Conservation (phyloP, 495 filamentous ascomycete species). For the Aspergillus heteromorphus region DNA sequence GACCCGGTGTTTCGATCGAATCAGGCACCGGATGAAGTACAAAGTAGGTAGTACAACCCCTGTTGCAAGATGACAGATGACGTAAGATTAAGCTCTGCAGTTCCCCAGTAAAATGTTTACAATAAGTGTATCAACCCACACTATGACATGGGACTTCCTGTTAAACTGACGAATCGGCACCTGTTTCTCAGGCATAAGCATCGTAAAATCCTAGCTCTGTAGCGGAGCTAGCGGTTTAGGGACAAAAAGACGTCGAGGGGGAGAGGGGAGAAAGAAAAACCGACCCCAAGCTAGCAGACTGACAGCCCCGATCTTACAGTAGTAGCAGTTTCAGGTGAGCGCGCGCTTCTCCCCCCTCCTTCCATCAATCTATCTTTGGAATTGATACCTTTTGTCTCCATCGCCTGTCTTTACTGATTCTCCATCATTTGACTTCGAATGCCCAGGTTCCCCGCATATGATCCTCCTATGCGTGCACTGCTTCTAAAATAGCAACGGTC, state of each 20-base stretch:
- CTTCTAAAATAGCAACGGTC: not conserved
- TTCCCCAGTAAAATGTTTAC: not conserved
- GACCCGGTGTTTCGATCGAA: constrained; percentile 64
- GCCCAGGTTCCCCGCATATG: not conserved
- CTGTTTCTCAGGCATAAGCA: not conserved
- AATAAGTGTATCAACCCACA: not conserved
- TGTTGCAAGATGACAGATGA: not conserved
- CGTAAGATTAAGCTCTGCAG: not conserved
- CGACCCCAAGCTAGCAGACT: not conserved
- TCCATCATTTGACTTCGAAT: not conserved
- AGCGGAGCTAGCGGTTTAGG: too few species aligned
- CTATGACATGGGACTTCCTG: not conserved
- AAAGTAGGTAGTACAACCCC: not conserved
- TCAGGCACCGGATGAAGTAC: constrained; percentile 54
- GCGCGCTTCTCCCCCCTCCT: not conserved
- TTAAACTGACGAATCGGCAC: not conserved
- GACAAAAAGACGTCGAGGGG: not conserved
- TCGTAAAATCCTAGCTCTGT: not conserved
- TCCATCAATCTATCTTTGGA: not conserved
- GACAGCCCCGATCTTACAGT: not conserved
- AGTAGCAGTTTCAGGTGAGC: not conserved
- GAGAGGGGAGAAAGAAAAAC: not conserved
- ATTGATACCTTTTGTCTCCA: not conserved
- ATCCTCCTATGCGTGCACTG: not conserved
- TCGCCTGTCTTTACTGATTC: not conserved